These are phyloP conservation scores for Panicum hallii DNA, from an alignment of 202 grass and related monocot species.

Conservation along the genomic window DNA sequence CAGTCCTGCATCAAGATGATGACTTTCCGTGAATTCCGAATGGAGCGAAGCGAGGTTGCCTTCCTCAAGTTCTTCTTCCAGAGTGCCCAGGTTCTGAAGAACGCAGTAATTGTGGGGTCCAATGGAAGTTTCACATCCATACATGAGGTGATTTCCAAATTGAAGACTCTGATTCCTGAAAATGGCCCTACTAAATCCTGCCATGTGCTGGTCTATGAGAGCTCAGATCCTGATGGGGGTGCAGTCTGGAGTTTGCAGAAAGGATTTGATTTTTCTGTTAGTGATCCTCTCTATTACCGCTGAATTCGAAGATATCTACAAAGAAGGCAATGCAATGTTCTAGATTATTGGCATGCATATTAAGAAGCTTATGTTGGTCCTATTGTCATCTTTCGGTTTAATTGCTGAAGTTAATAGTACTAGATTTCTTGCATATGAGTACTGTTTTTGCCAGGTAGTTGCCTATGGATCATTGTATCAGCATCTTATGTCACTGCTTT, in stretches of 20 bases:
- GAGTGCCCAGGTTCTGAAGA: slow-evolving; percentile 1
- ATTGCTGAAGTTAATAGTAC: slow-evolving; percentile 4
- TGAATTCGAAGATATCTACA: not conserved
- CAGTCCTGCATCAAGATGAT: not conserved
- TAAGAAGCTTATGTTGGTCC: not conserved
- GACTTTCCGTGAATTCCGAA: slow-evolving; percentile 25
- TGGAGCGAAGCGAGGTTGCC: slow-evolving; percentile 12
- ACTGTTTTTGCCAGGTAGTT: not conserved
- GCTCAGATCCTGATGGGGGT: slow-evolving; percentile 16
- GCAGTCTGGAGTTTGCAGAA: not conserved
- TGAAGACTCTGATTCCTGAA: not conserved
- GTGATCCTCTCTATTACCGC: not conserved
- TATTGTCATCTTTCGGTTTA: not conserved
- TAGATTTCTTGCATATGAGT: not conserved
- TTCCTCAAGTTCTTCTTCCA: slow-evolving; percentile 42
- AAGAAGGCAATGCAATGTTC: not conserved
- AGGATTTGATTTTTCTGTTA: slow-evolving; percentile 15
- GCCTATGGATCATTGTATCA: not conserved
- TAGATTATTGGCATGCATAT: not conserved
- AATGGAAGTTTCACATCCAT: slow-evolving; percentile 17
- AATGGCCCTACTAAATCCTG: not conserved
- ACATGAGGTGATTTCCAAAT: not conserved
- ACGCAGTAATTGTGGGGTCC: not conserved
- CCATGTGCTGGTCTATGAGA: not conserved
- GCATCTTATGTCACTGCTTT: not conserved